Percentiles rank a stretch among this genome's conserved stretches.
These are phyloP conservation scores for Paecilomyces variotii DNA, from an alignment of 2,329 filamentous ascomycete genomes.

Conservation along the genomic window DNA sequence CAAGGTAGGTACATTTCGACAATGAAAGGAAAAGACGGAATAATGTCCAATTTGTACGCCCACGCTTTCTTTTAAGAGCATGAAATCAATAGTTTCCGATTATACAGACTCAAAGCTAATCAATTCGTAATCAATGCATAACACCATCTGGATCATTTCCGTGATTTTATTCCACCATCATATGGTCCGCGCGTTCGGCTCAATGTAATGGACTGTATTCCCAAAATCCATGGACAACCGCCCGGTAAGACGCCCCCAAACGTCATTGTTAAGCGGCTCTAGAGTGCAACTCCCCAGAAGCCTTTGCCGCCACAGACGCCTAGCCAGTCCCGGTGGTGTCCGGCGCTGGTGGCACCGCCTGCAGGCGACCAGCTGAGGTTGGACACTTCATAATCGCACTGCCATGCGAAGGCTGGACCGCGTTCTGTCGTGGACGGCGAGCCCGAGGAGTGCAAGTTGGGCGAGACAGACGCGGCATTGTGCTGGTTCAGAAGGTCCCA, in stretches of 20 bases:
- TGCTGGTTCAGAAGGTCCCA: conserved; percentile 81
- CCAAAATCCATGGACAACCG: background rate
- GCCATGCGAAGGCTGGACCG: conserved; percentile 38
- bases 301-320: conserved; percentile 39
- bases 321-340: conserved; percentile 32
- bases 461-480: conserved; percentile 43
- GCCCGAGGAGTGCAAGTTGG: conserved; percentile 15
- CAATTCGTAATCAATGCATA: background rate
- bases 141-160: background rate
- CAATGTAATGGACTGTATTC: background rate
- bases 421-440: conserved; percentile 31
- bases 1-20: background rate
- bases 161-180: background rate
- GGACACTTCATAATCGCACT: conserved; percentile 40
- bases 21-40: background rate
- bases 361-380: conserved; percentile 42
- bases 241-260: background rate
- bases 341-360: conserved; percentile 24
- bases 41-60: background rate
- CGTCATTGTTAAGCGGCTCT: background rate
- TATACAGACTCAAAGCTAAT: background rate
- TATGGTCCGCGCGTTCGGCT: background rate
- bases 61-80: background rate
- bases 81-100: background rate
- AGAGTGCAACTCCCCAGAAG: conserved; percentile 32